These are phyloP conservation scores for Bathelium albidoporum DNA, from an alignment of 495 filamentous ascomycete genomes.

Conservation along the genomic window DNA sequence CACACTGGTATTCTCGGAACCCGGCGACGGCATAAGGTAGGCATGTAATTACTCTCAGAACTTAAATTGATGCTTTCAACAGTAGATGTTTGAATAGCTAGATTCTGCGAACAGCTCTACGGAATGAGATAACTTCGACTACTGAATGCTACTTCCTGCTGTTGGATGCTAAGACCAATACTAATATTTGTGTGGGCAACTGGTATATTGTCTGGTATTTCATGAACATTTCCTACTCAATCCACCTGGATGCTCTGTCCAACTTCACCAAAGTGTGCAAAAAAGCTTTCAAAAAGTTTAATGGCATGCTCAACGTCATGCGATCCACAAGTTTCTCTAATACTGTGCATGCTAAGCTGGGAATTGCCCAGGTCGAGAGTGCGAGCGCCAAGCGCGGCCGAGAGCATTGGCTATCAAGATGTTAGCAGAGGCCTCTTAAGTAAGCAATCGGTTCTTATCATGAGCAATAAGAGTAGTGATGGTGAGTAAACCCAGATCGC, in stretches of 20 bases:
- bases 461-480: too few relatives aligned
- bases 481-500: too few relatives aligned
- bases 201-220: not conserved
- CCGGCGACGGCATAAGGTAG: too few relatives aligned
- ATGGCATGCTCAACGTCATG: slow-evolving; percentile 84
- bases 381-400: slow-evolving; percentile 69
- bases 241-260: not conserved
- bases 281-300: slow-evolving; percentile 79
- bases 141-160: too few relatives aligned
- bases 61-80: not conserved
- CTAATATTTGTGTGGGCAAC: too few relatives aligned
- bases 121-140: too few relatives aligned
- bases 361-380: slow-evolving; percentile 92
- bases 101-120: too few relatives aligned
- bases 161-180: too few relatives aligned
- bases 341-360: slow-evolving; percentile 96
- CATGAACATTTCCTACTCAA: not conserved
- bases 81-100: not conserved
- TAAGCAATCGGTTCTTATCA: too few relatives aligned
- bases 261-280: slow-evolving; percentile 67
- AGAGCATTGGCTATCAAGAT: slow-evolving; percentile 82
- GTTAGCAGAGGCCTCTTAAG: too few relatives aligned
- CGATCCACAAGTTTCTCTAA: slow-evolving; percentile 79
- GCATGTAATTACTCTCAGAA: not conserved
- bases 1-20: too few relatives aligned